Evolutionary conservation across 306 rosid species (phyloP), one percentile per base, ranked within the genome.

Genomic region (Prunus padus): DNA sequence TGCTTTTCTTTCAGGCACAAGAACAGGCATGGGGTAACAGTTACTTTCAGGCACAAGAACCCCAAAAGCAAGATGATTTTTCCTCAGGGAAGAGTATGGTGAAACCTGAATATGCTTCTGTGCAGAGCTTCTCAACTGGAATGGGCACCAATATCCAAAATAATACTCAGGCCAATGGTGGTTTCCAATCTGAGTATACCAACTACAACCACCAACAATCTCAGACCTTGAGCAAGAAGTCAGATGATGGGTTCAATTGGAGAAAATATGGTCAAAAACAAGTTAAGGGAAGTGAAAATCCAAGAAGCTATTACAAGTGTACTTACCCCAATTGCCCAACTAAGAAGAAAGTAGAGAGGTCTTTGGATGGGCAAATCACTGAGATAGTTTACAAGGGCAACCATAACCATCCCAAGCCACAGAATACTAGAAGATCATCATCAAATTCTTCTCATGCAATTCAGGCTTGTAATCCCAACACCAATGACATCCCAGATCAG

Each of bases 201-300:
- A 83, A 80, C 76, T 65, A 80, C 77, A 65, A 80, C 72, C 71
- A 82, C 28, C 90, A 82, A 15, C 91, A 80, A 49, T 49, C 80
- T 69, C 97, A 90, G 71, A 76, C 76, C 42, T 62, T 86, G 22
- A 96, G 81, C 79, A 86, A 81, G 79, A 88, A 86, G 25, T 96
- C 99, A 51, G 98, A 90, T 65, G 99, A 95, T 79, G 99, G 99
- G 2, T 92, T 86, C 83, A 95, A 92, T 71, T 95, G 99, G 99
- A 90, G 99, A 69, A 95, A 95, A 79, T 95, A 95, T 85, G 99
- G 99, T 28, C 98, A 95, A 76, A 95, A 95, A 74, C 93, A 92
- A 80, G 99, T 95, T 57, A 95, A 95, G 82, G 99, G 99, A 77
- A 95, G 99, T 37, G 98, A 95, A 72, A 95, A 95, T 77, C 99